phyloP scores from a whole-genome alignment of 768 basidiomycete genomes.

The Suillus subalutaceus region DNA sequence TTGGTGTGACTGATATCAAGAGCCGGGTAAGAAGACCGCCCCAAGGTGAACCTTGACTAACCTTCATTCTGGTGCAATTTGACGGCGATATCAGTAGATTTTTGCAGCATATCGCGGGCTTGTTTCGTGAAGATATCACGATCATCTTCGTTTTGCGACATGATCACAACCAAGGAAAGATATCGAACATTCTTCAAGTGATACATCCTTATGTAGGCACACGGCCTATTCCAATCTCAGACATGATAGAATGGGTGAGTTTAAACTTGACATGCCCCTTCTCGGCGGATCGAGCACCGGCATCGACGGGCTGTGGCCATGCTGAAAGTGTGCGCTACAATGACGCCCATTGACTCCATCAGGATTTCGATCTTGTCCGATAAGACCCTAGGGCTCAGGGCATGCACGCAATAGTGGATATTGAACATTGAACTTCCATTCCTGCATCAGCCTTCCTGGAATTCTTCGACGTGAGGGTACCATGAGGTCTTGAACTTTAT shows the following conservation, averaged over 20 bases:
- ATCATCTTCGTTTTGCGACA: background rate
- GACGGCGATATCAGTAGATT: conserved; percentile 10
- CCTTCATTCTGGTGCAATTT: conserved; percentile 11
- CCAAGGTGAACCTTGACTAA: background rate
- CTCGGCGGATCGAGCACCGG: background rate
- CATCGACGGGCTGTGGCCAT: background rate
- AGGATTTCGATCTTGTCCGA: background rate
- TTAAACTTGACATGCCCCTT: background rate
- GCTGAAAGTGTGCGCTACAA: background rate
- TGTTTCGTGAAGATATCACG: background rate
- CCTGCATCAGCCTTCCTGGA: background rate
- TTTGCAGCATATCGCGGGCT: conserved; percentile 6
- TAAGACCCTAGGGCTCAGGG: background rate
- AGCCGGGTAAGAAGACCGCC: background rate
- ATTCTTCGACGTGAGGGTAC: background rate
- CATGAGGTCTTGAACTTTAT: background rate
- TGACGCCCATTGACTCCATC: background rate
- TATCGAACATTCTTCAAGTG: background rate
- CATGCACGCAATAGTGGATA: background rate
- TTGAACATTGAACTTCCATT: background rate
- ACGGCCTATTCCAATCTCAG: background rate
- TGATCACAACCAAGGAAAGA: conserved; percentile 4
- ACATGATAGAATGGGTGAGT: background rate
- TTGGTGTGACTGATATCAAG: conserved; percentile 6
- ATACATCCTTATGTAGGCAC: background rate